Base-by-base conservation (phyloP, 1,284 basidiomycete genomes). In the Golubevia pallescens region DNA sequence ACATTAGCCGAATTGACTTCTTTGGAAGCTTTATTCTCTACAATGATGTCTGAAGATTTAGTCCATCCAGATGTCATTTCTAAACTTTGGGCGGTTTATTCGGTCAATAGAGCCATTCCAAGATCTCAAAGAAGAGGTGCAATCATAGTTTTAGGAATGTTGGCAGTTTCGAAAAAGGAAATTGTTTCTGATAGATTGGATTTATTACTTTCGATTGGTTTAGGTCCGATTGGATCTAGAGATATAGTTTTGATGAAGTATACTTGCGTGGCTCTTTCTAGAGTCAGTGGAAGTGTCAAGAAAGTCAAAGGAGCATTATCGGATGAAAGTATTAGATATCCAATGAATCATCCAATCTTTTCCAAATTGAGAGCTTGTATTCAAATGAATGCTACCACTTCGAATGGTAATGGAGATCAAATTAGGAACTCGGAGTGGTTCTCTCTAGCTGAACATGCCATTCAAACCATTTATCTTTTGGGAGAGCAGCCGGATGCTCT, bases 1-100 rank as follows among this genome's bases (percentile, higher is more conserved):
- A 96, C 95, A 0, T 88, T 99, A 14, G 97, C 97, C 2, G 96
- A 99, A 86, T 88, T 99, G 58, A 99, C 95, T 0, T 96, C 94
- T 75, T 87, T 99, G 64, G 97, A 99, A 84, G 94, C 97, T 87
- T 91, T 99, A 88, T 91, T 99, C 90, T 90, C 93, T 53, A 93
- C 93, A 38, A 93, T 98, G 92, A 95, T 96, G 91, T 77, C 80
- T n/a, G 88, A 88, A 61, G 92, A 92, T 8, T 90, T 92, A 57
- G 90, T 99, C 20, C 92, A 94, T 76, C 87, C 88, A 1, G 94
- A 95, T 67, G 92, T 98, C 48, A 91, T 97, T 71, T 88, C 90
- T 64, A 96, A 93, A 87, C 89, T 99, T 0, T 98, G 96, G 97
- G 91, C 94, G 75, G 93, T 97, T 52, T 99, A 98, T 85, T 74